A percentile compares a stretch with the other conserved stretches of the same genome.
phyloP scores from a whole-genome alignment of 768 basidiomycete species.

The Boletus vermiculosoides region DNA sequence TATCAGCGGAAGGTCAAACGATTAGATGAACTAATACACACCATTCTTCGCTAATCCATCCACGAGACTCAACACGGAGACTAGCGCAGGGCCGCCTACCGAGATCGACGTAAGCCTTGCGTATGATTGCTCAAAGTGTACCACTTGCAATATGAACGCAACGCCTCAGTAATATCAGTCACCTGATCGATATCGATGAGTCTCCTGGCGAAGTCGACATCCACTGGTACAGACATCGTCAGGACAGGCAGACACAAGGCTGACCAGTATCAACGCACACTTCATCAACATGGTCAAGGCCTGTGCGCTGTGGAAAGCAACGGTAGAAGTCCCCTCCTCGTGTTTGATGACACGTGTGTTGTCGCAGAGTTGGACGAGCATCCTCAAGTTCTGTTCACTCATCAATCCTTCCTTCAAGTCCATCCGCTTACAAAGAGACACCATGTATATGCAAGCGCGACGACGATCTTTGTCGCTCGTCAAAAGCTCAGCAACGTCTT shows the following conservation, averaged over 20 bases:
- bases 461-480: conserved; percentile 1
- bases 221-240: conserved; percentile 10
- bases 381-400: conserved; percentile 16
- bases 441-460: conserved; percentile 30
- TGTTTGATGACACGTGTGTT: background rate
- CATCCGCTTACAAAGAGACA: conserved; percentile 26
- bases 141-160: conserved; percentile 20
- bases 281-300: conserved; percentile 28
- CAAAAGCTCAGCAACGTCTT: conserved; percentile 19
- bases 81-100: conserved; percentile 22
- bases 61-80: conserved; percentile 23
- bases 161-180: conserved; percentile 15
- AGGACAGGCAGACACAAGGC: background rate
- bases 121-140: background rate
- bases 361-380: conserved; percentile 22
- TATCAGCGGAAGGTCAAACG: background rate
- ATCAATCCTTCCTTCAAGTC: conserved; percentile 15
- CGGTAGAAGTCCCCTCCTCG: conserved; percentile 18
- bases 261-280: conserved; percentile 5
- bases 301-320: conserved; percentile 26
- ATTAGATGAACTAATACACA: background rate
- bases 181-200: conserved; percentile 20
- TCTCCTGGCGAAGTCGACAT: conserved; percentile 5
- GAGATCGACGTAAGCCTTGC: background rate
- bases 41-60: conserved; percentile 16